phyloP scores from a whole-genome alignment of 768 basidiomycete genomes.

The Mycena floridula region DNA sequence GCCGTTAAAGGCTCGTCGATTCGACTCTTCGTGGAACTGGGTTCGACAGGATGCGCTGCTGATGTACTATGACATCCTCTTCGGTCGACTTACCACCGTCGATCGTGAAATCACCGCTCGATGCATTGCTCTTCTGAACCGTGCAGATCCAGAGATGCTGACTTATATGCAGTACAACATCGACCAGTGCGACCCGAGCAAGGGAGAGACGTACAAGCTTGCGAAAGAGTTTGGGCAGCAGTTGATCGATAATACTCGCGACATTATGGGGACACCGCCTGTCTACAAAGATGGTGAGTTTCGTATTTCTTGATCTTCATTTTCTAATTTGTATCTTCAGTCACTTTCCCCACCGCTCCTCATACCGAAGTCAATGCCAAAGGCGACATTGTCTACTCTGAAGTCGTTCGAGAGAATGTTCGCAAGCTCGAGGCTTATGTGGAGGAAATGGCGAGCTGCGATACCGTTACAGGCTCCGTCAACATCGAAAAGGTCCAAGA shows the following conservation, averaged over 20 bases:
- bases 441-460: conserved; percentile 96
- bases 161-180: conserved; percentile 97
- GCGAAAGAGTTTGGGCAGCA: conserved; percentile 97
- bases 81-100: conserved; percentile 88
- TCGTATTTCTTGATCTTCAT: conserved; percentile 1
- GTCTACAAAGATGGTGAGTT: conserved; percentile 90
- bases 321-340: conserved; percentile 30
- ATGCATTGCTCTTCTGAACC: conserved; percentile 96
- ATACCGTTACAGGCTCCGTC: conserved; percentile 72
- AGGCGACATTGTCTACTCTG: conserved; percentile 92
- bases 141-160: conserved; percentile 88
- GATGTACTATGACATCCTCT: conserved; percentile 99
- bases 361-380: conserved; percentile 89
- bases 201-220: conserved; percentile 89
- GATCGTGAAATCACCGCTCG: conserved; percentile 96
- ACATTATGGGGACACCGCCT: conserved; percentile 78
- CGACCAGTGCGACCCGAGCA: conserved; percentile 68
- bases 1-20: conserved; percentile 92
- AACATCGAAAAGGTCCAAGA: conserved; percentile 98
- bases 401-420: conserved; percentile 93
- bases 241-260: conserved; percentile 88
- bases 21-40: conserved; percentile 99
- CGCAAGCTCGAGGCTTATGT: conserved; percentile 98
- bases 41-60: conserved; percentile 92
- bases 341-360: conserved; percentile 98